Evolutionary conservation across 208 protist genomes (phyloP), one percentile per base, ranked within the genome.

Genomic region (Herpetomonas muscarum): DNA sequence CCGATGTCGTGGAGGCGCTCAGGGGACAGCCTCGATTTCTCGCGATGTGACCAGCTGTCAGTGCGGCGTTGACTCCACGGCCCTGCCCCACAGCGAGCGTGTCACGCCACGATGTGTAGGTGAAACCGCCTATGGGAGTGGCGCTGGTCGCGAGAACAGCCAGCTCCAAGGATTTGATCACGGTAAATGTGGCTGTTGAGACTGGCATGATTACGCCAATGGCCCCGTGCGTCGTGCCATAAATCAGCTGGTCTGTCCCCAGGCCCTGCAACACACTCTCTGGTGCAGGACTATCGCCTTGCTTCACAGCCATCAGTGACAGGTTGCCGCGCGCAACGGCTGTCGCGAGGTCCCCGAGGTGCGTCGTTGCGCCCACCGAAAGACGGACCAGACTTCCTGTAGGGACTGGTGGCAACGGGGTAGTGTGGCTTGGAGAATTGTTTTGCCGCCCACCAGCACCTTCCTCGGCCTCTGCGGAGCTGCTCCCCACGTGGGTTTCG

Each of bases 121-220:
- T 49, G 46, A 91, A 84, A 3, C 77, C 75, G 12, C 59, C 79
- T 0, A 64, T 45, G 1, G 45, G 22, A 3, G 42, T 52, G 10
- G n/a, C 9, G 7, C 29, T 56, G 12, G 13, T 31, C 21, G 22
- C 17, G 17, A 32, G 7, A 5, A 31, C 29, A 21, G 46, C 41
- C 34, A 37, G 10, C 66, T 94, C 87, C 7, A 91, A 13, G 0
- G 74, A 32, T 12, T 65, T 72, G 10, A 85, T 50, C 32, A 91
- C 51, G 25, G 84, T 12, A 61, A 81, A 89, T 1, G 81, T 83
- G 19, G 73, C 46, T 1, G 24, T 39, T 21, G 49, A 45, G 21
- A 94, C 34, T 1, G 83, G 83, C 26, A 76, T 81, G 22, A 94
- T 70, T 10, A 76, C 82, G n/a, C 83, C 83, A 57, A 94, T 83